A percentile compares a stretch with the other conserved stretches of the same genome.
Conservation (phyloP, 495 filamentous ascomycete genomes). For the Neurospora cerealis region DNA sequence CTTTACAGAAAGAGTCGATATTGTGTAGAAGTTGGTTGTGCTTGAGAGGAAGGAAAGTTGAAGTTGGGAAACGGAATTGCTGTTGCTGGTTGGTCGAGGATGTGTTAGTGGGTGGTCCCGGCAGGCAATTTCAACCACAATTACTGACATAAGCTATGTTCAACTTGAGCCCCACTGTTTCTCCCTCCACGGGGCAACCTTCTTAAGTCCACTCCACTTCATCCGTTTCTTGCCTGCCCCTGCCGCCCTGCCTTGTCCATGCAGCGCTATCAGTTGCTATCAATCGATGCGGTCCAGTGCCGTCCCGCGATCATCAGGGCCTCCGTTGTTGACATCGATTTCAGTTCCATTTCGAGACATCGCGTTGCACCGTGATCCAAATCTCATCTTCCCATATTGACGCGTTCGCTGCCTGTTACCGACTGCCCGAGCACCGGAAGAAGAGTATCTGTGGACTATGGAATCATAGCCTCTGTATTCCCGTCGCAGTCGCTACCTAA, state of each 20-base stretch:
- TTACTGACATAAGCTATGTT: background rate
- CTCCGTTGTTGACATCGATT: background rate
- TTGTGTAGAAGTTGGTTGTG: background rate
- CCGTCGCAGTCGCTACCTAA: slow-evolving; percentile 5
- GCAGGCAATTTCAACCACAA: background rate
- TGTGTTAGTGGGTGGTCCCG: background rate
- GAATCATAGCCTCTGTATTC: slow-evolving; percentile 6
- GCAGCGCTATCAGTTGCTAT: background rate
- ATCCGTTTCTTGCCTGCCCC: background rate
- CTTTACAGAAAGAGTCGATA: background rate
- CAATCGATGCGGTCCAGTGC: background rate
- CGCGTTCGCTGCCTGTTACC: background rate
- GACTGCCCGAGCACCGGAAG: background rate
- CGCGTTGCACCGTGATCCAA: background rate
- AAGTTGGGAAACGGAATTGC: background rate
- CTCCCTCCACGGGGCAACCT: background rate
- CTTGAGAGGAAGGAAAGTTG: background rate
- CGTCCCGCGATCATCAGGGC: background rate
- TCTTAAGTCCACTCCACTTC: background rate
- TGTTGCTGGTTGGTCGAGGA: background rate
- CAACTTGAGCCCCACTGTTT: background rate
- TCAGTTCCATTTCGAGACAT: background rate
- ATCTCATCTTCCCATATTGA: background rate
- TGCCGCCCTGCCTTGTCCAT: background rate
- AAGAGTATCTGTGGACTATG: slow-evolving; percentile 6